phyloP scores from a whole-genome alignment of 1,284 basidiomycete genomes.

The Leccinum pallidistipes region DNA sequence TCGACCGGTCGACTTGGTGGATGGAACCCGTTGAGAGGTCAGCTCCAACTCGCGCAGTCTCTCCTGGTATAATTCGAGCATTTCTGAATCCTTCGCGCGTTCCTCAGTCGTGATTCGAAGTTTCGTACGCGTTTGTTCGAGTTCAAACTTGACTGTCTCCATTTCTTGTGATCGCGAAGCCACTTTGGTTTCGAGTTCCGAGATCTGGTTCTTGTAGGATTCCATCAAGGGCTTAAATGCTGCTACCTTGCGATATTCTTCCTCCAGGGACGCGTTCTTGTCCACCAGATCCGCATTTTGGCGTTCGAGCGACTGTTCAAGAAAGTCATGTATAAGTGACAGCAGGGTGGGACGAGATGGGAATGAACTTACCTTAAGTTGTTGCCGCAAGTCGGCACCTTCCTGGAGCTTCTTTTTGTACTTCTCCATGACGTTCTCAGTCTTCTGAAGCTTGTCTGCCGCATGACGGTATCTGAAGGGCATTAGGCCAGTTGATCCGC shows the following conservation, averaged over 20 bases:
- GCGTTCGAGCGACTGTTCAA: constrained; percentile 75
- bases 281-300: constrained; percentile 92
- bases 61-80: constrained; percentile 88
- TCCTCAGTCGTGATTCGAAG: constrained; percentile 71
- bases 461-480: constrained; percentile 76
- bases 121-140: constrained; percentile 72
- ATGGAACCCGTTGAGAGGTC: constrained; percentile 47
- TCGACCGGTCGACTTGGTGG: constrained; percentile 19
- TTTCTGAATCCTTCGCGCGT: constrained; percentile 78
- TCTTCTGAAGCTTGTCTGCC: constrained; percentile 88
- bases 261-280: constrained; percentile 87
- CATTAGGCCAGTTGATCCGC: background rate
- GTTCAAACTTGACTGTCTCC: constrained; percentile 71
- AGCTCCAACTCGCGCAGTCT: constrained; percentile 89
- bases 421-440: constrained; percentile 97
- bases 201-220: constrained; percentile 87
- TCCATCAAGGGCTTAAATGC: constrained; percentile 91
- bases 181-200: constrained; percentile 75
- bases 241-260: constrained; percentile 85
- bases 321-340: constrained; percentile 5
- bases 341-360: constrained; percentile 2
- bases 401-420: constrained; percentile 99
- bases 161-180: constrained; percentile 68
- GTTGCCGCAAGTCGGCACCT: constrained; percentile 82
- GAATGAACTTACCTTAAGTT: constrained; percentile 65